Evolutionary conservation across 2,329 filamentous ascomycete genomes (phyloP).

Genomic region (Bipolaris victoriae): DNA sequence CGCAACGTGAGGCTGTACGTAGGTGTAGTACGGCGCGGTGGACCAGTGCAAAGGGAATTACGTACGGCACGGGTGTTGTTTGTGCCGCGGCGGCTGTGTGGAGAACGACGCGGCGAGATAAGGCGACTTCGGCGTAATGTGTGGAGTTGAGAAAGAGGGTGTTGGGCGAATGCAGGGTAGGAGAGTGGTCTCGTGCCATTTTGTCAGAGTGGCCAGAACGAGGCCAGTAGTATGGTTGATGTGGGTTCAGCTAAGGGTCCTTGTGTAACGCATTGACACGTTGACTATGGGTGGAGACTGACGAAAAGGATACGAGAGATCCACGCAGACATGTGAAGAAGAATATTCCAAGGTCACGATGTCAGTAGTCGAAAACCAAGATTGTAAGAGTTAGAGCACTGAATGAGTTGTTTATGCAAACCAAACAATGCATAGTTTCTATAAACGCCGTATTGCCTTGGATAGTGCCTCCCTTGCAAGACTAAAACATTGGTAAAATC

Average conservation of each 20-base stretch:
- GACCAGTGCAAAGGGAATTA: not conserved
- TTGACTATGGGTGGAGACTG: not conserved
- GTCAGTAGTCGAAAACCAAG: not conserved
- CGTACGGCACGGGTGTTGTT: not conserved
- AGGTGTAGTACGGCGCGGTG: not conserved
- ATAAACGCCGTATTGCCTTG: slow-evolving; percentile 3
- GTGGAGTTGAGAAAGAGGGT: not conserved
- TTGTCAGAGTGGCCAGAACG: not conserved
- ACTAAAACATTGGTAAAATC: not conserved
- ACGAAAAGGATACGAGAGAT: not conserved
- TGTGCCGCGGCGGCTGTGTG: not conserved
- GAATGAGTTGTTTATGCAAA: too few relatives aligned
- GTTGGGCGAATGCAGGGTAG: not conserved
- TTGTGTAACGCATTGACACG: not conserved
- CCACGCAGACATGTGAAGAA: too few relatives aligned
- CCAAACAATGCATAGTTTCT: not conserved
- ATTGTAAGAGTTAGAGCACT: not conserved
- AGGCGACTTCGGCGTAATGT: not conserved
- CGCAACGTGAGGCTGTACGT: slow-evolving; percentile 4
- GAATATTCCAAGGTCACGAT: not conserved
- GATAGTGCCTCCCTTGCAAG: not conserved
- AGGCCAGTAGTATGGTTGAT: not conserved
- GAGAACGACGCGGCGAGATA: not conserved
- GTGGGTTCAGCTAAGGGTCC: not conserved
- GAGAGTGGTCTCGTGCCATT: not conserved